Percentiles rank a stretch among this genome's conserved stretches.
These are phyloP conservation scores for Amanita rubescens DNA, from an alignment of 768 basidiomycete species.

Conservation along the genomic window DNA sequence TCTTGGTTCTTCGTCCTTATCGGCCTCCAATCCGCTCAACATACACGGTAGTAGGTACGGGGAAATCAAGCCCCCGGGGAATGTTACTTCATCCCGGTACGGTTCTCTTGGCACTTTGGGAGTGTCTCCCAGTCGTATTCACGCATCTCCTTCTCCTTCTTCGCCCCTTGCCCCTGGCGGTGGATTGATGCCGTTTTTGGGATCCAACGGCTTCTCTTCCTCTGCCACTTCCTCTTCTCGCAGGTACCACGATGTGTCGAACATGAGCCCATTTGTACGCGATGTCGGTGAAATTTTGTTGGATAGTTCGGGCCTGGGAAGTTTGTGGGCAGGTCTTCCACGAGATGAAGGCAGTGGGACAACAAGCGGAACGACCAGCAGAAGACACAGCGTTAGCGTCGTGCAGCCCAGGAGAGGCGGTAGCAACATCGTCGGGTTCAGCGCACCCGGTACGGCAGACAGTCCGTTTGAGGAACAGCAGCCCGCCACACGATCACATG, in stretches of 20 bases:
- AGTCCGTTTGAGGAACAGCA: constrained; percentile 31
- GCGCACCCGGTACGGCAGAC: constrained; percentile 44
- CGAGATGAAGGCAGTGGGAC: constrained; percentile 41
- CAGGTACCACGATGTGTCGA: constrained; percentile 51
- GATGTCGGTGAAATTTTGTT: constrained; percentile 74
- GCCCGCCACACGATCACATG: constrained; percentile 8
- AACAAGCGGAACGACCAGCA: constrained; percentile 69
- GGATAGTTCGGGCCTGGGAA: constrained; percentile 67
- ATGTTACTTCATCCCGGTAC: constrained; percentile 46
- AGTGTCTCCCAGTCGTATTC: constrained; percentile 48
- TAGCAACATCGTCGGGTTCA: constrained; percentile 57
- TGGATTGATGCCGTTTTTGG: constrained; percentile 2
- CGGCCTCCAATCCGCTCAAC: constrained; percentile 40
- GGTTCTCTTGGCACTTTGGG: constrained; percentile 51
- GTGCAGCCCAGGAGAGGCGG: constrained; percentile 61
- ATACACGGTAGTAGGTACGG: constrained; percentile 46
- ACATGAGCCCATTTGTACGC: constrained; percentile 81
- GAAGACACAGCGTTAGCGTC: constrained; percentile 77
- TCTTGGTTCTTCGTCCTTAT: background rate
- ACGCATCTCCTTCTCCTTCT: constrained; percentile 39
- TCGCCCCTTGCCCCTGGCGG: constrained; percentile 28
- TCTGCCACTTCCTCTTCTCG: constrained; percentile 21
- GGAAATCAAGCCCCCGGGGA: constrained; percentile 52
- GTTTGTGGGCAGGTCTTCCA: constrained; percentile 70
- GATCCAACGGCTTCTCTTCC: constrained; percentile 32